Evolutionary conservation across 208 protist species (phyloP).

Genomic region (Leishmania martiniquensis): DNA sequence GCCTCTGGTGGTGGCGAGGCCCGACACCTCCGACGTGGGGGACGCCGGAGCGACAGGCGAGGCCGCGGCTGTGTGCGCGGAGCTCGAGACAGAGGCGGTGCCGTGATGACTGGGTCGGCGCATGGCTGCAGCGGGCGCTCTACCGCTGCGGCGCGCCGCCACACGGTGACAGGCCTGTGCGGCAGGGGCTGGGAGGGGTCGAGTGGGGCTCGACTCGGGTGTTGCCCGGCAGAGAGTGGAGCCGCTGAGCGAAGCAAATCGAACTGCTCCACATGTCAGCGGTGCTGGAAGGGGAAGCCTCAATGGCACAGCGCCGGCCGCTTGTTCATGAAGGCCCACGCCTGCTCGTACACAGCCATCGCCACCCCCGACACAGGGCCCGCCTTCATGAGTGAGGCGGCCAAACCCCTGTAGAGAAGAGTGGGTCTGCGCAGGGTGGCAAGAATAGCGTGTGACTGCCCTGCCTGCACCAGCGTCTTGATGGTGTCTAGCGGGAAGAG

Average conservation of each 20-base stretch:
- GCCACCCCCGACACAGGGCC: constrained; percentile 75
- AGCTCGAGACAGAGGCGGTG: no score
- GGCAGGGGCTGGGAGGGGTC: no score
- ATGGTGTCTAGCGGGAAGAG: constrained; percentile 87
- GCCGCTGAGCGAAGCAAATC: no score
- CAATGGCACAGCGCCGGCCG: background rate
- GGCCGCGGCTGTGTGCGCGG: no score
- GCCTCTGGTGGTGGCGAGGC: background rate
- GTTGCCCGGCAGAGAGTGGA: no score
- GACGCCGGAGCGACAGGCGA: background rate
- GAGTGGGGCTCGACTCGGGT: no score
- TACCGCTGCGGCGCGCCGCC: no score
- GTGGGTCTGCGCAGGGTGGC: constrained; percentile 28
- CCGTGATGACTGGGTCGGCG: no score
- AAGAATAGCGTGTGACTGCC: constrained; percentile 32
- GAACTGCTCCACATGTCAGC: no score
- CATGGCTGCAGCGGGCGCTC: no score
- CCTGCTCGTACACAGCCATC: constrained; percentile 81
- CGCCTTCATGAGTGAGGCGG: constrained; percentile 69
- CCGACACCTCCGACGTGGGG: background rate
- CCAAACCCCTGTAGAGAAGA: constrained; percentile 67
- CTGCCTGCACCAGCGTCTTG: constrained; percentile 85
- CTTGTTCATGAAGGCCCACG: constrained; percentile 18
- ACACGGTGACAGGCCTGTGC: no score
- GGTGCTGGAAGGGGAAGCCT: no score